Conservation (phyloP, 2,329 filamentous ascomycete genomes). For the Alternaria brassicicola region DNA sequence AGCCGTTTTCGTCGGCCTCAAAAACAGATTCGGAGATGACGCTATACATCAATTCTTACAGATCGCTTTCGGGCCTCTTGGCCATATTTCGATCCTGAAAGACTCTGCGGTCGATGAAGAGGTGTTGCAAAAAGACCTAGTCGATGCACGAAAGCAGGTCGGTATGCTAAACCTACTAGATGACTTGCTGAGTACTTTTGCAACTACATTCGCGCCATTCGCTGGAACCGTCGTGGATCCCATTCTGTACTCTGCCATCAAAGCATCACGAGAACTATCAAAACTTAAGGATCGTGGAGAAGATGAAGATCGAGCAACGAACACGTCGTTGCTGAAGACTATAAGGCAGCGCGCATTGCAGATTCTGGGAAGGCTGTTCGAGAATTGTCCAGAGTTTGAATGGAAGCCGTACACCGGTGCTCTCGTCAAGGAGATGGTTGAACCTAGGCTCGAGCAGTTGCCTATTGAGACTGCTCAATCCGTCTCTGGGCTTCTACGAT, state of each 20-base stretch:
- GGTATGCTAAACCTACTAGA: constrained; percentile 92
- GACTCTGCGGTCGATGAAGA: constrained; percentile 57
- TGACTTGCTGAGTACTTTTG: constrained; percentile 83
- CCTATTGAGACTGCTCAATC: constrained; percentile 87
- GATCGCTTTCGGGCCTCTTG: constrained; percentile 77
- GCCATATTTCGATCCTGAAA: constrained; percentile 64
- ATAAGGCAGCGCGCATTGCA: constrained; percentile 78
- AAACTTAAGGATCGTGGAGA: constrained; percentile 38
- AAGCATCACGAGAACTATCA: constrained; percentile 59
- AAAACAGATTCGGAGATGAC: constrained; percentile 70
- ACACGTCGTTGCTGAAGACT: constrained; percentile 66
- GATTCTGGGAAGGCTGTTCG: constrained; percentile 79
- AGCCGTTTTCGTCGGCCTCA: constrained; percentile 75
- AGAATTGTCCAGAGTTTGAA: constrained; percentile 70
- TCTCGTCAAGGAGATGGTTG: constrained; percentile 77
- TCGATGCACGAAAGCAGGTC: constrained; percentile 78
- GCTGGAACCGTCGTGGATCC: constrained; percentile 73
- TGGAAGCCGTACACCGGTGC: constrained; percentile 74
- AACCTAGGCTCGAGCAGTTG: constrained; percentile 77
- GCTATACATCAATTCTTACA: constrained; percentile 83
- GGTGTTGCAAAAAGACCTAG: constrained; percentile 55
- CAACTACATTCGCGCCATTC: constrained; percentile 72
- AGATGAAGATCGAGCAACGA: constrained; percentile 36
- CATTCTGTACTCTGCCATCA: constrained; percentile 80
- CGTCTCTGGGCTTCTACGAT: constrained; percentile 78